Evolutionary conservation across 352 stramenopile genomes (phyloP), one percentile per base, ranked within the genome.

Genomic region (Pythium brachiatum): DNA sequence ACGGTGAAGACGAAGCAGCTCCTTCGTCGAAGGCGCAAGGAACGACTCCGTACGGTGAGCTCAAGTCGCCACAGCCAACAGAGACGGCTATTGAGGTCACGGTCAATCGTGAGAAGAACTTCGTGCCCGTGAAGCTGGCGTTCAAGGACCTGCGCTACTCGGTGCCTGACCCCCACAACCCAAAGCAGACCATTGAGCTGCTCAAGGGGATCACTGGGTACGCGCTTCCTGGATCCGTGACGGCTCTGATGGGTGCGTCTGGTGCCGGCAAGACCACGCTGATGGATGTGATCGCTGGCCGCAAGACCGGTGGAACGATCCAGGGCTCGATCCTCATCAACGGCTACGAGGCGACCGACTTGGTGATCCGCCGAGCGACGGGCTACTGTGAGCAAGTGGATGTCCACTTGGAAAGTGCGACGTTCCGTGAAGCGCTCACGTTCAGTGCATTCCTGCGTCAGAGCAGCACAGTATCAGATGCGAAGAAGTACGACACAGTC

Each of bases 251-350:
- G 79, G 86, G 86, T 1, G 75, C 71, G 3, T 86, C 76, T 0
- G 87, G 88, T 43, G 86, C 89, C 27, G 92, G 94, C 2, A 98
- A 99, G 74, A 98, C 94, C 13, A 99, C 96, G 4, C 77, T 99
- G 7, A 92, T 98, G 70, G 94, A 99, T 70, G 94, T 98, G 7
- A 92, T 99, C 53, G 91, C 95, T 7, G 78, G 96, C 15, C 79
- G 96, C 41, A 99, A 98, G 75, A 95, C 79, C 2, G 80, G 78
- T 23, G 95, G 96, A 18, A 80, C 58, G 15, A 90, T 98, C 48
- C 70, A 69, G 21, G 94, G 95, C 23, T 53, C 96, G 23, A 90
- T 98, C 21, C 39, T 62, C 44, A 56, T 98, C 7, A 98, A 98
- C 70, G 94, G 95, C 38, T 73, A 93, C 61, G 88, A 95, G 67